These are phyloP conservation scores for Aspergillus bertholletiae DNA, from an alignment of 495 filamentous ascomycete genomes.

Conservation along the genomic window DNA sequence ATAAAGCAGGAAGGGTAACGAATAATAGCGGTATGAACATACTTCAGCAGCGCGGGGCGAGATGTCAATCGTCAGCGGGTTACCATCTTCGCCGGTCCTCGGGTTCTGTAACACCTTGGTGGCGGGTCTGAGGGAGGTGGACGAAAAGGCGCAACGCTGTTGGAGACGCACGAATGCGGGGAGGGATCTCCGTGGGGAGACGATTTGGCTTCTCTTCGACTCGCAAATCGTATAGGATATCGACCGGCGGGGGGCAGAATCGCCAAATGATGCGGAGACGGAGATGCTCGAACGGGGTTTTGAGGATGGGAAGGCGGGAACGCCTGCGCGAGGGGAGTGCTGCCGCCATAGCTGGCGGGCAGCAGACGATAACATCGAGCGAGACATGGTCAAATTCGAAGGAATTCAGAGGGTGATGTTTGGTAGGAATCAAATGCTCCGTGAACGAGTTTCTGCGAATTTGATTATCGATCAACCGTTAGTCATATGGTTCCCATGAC, in stretches of 20 bases:
- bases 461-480: constrained; percentile 25
- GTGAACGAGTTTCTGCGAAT: constrained; percentile 1
- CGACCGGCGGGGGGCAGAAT: neutral
- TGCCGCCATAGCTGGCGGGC: constrained; percentile 22
- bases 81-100: constrained; percentile 67
- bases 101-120: constrained; percentile 37
- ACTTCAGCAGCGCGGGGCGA: constrained; percentile 79
- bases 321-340: constrained; percentile 7
- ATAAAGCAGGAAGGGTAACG: neutral
- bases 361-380: constrained; percentile 21
- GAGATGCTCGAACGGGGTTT: constrained; percentile 27
- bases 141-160: constrained; percentile 30
- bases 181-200: neutral
- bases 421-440: neutral
- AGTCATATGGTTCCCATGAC: constrained; percentile 29
- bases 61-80: constrained; percentile 74
- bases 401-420: neutral
- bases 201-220: neutral
- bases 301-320: constrained; percentile 25
- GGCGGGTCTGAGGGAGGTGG: constrained; percentile 26
- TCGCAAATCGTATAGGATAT: constrained; percentile 1
- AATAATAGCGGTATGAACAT: constrained; percentile 25
- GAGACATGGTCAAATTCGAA: constrained; percentile 23
- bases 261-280: constrained; percentile 35
- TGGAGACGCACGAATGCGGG: neutral